Evolutionary conservation across 2,329 filamentous ascomycete species (phyloP).

Genomic region (Zasmidium citrigriseum): DNA sequence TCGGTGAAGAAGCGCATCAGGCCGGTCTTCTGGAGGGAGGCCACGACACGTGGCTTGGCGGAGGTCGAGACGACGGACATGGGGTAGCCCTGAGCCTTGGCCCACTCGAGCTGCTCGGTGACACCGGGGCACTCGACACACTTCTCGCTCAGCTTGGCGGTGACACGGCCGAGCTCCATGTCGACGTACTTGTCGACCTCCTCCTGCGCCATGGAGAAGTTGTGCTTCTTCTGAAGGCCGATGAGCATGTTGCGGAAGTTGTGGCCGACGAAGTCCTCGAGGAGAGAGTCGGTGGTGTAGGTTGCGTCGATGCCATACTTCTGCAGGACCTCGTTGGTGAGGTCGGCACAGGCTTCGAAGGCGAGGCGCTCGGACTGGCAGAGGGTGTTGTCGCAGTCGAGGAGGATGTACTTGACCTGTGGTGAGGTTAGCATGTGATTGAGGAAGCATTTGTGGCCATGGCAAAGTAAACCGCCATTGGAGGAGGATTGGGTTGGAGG

Average conservation of each 20-base stretch:
- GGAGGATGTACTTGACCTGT: slow-evolving; percentile 52
- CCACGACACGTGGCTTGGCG: slow-evolving; percentile 74
- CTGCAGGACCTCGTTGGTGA: slow-evolving; percentile 82
- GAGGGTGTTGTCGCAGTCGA: slow-evolving; percentile 80
- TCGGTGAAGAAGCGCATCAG: slow-evolving; percentile 79
- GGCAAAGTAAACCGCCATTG: neutral
- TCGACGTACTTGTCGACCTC: slow-evolving; percentile 75
- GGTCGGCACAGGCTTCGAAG: slow-evolving; percentile 86
- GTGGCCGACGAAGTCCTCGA: slow-evolving; percentile 86
- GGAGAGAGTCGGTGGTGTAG: slow-evolving; percentile 78
- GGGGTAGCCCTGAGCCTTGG: slow-evolving; percentile 61
- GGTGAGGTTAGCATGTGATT: slow-evolving; percentile 2
- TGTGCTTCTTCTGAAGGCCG: slow-evolving; percentile 72
- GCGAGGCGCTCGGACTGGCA: slow-evolving; percentile 88
- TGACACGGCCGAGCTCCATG: slow-evolving; percentile 80
- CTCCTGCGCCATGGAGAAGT: slow-evolving; percentile 66
- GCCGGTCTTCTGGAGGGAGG: slow-evolving; percentile 75
- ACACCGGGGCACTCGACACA: slow-evolving; percentile 45
- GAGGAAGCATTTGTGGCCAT: slow-evolving; percentile 3
- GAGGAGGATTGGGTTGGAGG: slow-evolving; percentile 7
- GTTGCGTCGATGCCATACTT: slow-evolving; percentile 63
- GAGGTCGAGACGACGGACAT: slow-evolving; percentile 81
- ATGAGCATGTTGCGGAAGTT: slow-evolving; percentile 93
- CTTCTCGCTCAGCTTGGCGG: slow-evolving; percentile 65
- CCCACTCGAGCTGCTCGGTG: slow-evolving; percentile 64